phyloP scores from a whole-genome alignment of 1,284 basidiomycete species.

The Erythrobasidium hasegawianum region DNA sequence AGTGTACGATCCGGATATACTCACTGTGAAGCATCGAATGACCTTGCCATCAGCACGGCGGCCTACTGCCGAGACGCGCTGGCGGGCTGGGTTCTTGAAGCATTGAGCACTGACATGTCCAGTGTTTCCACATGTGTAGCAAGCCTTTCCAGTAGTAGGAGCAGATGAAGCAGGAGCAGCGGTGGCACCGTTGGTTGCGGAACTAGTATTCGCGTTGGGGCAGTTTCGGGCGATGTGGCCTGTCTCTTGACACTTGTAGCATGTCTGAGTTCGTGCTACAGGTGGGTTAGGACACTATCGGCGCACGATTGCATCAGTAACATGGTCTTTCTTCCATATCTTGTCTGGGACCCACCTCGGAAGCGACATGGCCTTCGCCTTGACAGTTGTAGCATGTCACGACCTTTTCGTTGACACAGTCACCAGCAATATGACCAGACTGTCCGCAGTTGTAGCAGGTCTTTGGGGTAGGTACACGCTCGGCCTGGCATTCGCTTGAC shows the following conservation, averaged over 20 bases:
- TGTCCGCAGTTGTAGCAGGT: conserved; percentile 34
- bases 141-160: conserved; percentile 4
- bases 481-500: neutral
- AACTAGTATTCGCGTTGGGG: conserved; percentile 12
- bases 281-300: conserved; percentile 18
- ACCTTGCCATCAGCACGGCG: conserved; percentile 6
- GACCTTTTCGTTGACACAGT: conserved; percentile 32
- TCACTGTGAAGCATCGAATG: conserved; percentile 19
- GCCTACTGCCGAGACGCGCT: conserved; percentile 1
- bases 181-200: neutral
- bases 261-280: conserved; percentile 5
- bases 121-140: conserved; percentile 31
- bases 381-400: conserved; percentile 33
- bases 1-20: too few relatives aligned
- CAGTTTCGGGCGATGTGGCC: conserved; percentile 32
- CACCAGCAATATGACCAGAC: conserved; percentile 25
- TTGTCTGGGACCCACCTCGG: conserved; percentile 1
- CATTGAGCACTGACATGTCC: conserved; percentile 29
- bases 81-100: conserved; percentile 16
- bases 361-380: conserved; percentile 22
- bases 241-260: conserved; percentile 28
- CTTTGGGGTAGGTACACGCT: neutral
- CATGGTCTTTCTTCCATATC: neutral
- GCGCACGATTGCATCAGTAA: neutral
- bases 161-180: conserved; percentile 6